Evolutionary conservation across 2,329 filamentous ascomycete genomes (phyloP).

Genomic region (Biscogniauxia marginata): DNA sequence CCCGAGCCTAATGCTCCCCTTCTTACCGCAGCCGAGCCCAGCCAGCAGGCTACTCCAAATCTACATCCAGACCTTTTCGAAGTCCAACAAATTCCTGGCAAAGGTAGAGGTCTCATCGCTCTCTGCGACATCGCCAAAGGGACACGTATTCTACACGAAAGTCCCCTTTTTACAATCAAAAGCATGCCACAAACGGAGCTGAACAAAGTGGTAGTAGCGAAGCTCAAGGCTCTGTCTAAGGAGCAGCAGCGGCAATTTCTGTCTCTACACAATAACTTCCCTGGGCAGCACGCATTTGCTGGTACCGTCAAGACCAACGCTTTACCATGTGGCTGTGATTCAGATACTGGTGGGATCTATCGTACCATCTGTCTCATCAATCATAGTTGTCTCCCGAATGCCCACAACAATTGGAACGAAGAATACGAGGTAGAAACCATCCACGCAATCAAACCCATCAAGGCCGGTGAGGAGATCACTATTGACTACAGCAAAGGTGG

Average conservation of each 20-base stretch:
- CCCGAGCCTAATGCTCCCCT: too few relatives aligned
- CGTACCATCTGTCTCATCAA: slow-evolving; percentile 34
- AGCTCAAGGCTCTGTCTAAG: slow-evolving; percentile 12
- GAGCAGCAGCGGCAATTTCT: slow-evolving; percentile 19
- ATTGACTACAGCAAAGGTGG: slow-evolving; percentile 23
- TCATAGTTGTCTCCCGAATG: slow-evolving; percentile 34
- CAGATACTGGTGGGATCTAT: slow-evolving; percentile 27
- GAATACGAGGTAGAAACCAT: slow-evolving; percentile 28
- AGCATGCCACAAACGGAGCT: background rate
- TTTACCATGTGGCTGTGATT: slow-evolving; percentile 28
- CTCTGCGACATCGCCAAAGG: slow-evolving; percentile 35
- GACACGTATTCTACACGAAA: slow-evolving; percentile 39
- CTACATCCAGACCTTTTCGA: slow-evolving; percentile 11
- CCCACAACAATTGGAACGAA: slow-evolving; percentile 30
- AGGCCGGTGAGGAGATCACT: slow-evolving; percentile 31
- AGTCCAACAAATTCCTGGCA: slow-evolving; percentile 27
- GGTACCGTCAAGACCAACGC: slow-evolving; percentile 33
- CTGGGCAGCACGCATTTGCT: slow-evolving; percentile 24
- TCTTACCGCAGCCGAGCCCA: background rate
- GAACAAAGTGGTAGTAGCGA: slow-evolving; percentile 3
- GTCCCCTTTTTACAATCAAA: slow-evolving; percentile 34
- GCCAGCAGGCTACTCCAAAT: background rate
- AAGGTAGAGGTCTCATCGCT: slow-evolving; percentile 42
- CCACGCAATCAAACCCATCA: slow-evolving; percentile 29
- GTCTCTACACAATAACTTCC: slow-evolving; percentile 34